Percentiles rank a stretch among this genome's conserved stretches.
Conservation (phyloP, 2,329 filamentous ascomycete species). For the Coniochaeta sp. region DNA sequence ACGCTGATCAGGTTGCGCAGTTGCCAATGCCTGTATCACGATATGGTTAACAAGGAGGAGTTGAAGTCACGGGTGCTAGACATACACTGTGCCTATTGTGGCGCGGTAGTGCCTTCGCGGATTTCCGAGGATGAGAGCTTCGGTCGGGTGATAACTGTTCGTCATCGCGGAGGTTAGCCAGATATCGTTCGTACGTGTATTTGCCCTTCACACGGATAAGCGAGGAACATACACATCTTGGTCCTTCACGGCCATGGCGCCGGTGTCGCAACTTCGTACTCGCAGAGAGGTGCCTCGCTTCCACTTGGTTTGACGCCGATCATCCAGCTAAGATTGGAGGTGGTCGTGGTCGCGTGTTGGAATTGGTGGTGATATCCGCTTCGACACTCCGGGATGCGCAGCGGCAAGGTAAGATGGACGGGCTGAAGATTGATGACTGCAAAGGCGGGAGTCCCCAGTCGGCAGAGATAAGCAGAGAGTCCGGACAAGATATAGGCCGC, state of each 20-base stretch:
- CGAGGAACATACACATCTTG: conserved; percentile 46
- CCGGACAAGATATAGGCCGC: no score
- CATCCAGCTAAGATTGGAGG: background rate
- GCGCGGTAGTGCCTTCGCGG: conserved; percentile 62
- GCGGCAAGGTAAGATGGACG: background rate
- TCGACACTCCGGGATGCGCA: background rate
- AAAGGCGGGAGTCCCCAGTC: background rate
- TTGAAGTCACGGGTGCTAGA: background rate
- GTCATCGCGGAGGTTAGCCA: conserved; percentile 10
- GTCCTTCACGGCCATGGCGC: conserved; percentile 48
- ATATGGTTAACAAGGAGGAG: background rate
- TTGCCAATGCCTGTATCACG: conserved; percentile 65
- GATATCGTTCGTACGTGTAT: background rate
- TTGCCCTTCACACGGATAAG: no score
- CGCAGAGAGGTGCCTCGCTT: background rate
- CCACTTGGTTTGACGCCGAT: background rate
- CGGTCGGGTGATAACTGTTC: conserved; percentile 58
- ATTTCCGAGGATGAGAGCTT: conserved; percentile 52
- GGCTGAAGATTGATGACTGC: background rate
- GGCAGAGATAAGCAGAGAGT: background rate
- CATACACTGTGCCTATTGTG: conserved; percentile 56
- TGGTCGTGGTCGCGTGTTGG: background rate
- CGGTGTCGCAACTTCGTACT: conserved; percentile 16
- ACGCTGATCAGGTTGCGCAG: conserved; percentile 85
- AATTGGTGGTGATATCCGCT: background rate